Conservation (phyloP, 2,329 filamentous ascomycete genomes). For the Microascus cirrosus region DNA sequence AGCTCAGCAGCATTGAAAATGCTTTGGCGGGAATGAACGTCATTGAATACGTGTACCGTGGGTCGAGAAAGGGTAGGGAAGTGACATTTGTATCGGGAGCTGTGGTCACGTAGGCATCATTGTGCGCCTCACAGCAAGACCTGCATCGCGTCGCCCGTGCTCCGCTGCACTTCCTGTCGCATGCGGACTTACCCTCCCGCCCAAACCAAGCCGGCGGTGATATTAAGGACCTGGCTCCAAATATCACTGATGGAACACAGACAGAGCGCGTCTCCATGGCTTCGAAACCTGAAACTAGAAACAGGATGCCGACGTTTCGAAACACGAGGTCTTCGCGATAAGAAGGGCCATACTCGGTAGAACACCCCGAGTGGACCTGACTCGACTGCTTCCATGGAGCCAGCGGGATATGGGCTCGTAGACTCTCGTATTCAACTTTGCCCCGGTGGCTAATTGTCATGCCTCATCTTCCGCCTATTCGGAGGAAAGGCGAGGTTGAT, state of each 20-base stretch:
- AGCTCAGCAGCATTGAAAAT: neutral
- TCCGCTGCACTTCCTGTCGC: neutral
- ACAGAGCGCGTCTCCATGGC: neutral
- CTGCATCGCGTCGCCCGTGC: neutral
- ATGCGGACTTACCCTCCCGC: neutral
- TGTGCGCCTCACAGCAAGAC: neutral
- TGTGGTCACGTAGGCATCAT: neutral
- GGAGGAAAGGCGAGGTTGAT: no score
- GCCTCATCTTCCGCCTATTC: no score
- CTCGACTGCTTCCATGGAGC: neutral
- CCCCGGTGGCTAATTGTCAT: no score
- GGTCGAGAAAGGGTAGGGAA: neutral
- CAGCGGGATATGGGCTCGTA: neutral
- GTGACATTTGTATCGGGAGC: neutral
- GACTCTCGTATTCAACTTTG: neutral
- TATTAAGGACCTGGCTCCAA: neutral
- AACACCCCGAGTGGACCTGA: no score
- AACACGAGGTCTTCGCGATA: constrained; percentile 1
- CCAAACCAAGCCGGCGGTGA: neutral
- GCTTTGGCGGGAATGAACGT: neutral
- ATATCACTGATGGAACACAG: neutral
- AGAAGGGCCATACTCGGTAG: neutral
- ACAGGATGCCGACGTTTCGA: constrained; percentile 6
- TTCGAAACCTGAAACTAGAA: constrained; percentile 1
- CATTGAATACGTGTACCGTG: neutral